Evolutionary conservation across 2,329 filamentous ascomycete species (phyloP), one percentile per base, ranked within the genome.

Genomic region (Leptosphaerulina australis): DNA sequence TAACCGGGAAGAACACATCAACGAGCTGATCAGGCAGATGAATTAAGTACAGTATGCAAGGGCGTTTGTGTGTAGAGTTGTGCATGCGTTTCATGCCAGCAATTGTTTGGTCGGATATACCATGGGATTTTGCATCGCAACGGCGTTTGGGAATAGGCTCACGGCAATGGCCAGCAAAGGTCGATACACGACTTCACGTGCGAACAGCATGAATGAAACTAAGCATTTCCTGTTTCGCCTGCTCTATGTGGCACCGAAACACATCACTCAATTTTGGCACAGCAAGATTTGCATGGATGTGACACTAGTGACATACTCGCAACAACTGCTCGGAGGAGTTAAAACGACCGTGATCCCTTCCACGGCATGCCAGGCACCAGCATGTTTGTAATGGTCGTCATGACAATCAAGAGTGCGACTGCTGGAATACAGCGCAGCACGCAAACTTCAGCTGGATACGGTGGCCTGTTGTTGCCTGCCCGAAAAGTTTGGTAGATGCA

Each of bases 1-100:
- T 77, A 97, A 99, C 87, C 89, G 94, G 67, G 94, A 99, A 84
- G 92, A 97, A 73, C 87, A 92, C 82, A 97, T 97, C 86, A 97
- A 97, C 81, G 83, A 80, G 72, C 86, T 97, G 75, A 88, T 99
- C 83, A 87, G 90, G 79, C 91, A 96, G 83, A 97, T 97, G 94
- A 97, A 97, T 86, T 99, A 95, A 76, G 36, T 43, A 21, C 29
- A 18, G 43, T 43, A 28, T 38, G 47, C 49, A 47, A 46, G 38
- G 44, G 39, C 50, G 50, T 51, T 51, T 36, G 29, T 37, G 36
- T 41, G 41, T 37, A 33, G 25, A 36, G 41, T 24, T 51, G 48
- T 28, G 48, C 48, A 37, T 51, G 48, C 28, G 36, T 51, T 51
- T 51, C 41, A 51, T 43, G 48, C 41, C 41, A 51, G 36, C 30